Conservation (phyloP, 2,329 filamentous ascomycete genomes). For the Xenoacremonium recifei region DNA sequence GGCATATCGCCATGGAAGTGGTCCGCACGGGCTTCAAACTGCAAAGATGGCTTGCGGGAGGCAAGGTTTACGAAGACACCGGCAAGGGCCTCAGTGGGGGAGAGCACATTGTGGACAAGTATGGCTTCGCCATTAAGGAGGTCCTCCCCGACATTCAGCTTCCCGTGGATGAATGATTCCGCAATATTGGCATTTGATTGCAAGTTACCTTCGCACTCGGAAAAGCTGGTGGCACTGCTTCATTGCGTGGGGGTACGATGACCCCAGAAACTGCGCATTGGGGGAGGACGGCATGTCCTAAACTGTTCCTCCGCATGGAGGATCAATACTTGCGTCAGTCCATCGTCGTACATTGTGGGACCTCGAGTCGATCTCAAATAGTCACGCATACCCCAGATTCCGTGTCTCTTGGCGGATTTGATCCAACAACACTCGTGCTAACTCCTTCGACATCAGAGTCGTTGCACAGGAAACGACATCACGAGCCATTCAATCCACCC, state of each 20-base stretch:
- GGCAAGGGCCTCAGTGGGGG: conserved; percentile 23
- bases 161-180: conserved; percentile 4
- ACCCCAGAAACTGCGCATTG: conserved; percentile 5
- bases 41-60: conserved; percentile 41
- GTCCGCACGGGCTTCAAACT: conserved; percentile 37
- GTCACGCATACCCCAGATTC: neutral
- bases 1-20: conserved; percentile 41
- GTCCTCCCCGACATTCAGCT: conserved; percentile 17
- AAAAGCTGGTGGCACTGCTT: too few species aligned
- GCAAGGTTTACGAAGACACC: conserved; percentile 6
- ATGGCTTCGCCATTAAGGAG: conserved; percentile 21
- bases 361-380: conserved; percentile 11
- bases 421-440: neutral
- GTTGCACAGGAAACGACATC: too few species aligned
- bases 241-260: conserved; percentile 1
- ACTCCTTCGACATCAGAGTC: too few species aligned
- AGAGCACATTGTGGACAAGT: conserved; percentile 23
- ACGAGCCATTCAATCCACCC: neutral
- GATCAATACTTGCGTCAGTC: conserved; percentile 4
- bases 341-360: conserved; percentile 11
- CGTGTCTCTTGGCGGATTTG: neutral
- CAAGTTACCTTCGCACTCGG: too few species aligned
- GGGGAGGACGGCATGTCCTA: conserved; percentile 23
- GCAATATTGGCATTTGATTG: too few species aligned
- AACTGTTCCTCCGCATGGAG: conserved; percentile 1